phyloP scores from a whole-genome alignment of 495 filamentous ascomycete species.

The Neurospora sp. region DNA sequence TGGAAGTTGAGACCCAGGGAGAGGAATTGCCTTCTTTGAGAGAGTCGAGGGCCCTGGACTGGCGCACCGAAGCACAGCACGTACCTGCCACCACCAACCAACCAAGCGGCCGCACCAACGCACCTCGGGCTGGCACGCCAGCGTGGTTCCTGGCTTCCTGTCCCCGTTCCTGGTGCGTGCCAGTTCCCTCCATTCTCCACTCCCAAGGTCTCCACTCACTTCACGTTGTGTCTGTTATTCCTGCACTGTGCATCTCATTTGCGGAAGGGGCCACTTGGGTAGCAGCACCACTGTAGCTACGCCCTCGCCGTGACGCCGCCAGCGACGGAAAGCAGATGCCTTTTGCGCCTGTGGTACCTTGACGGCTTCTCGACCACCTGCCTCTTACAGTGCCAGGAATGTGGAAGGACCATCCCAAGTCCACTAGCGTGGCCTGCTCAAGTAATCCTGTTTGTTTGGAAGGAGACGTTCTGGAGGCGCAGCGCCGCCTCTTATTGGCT shows the following conservation, averaged over 20 bases:
- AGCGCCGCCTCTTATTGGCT: constrained; percentile 16
- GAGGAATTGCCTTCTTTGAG: constrained; percentile 2
- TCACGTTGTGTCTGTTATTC: constrained; percentile 2
- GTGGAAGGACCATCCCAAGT: constrained; percentile 5
- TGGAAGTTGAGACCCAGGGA: background rate
- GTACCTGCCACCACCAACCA: too few relatives aligned
- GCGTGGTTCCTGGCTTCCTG: too few relatives aligned
- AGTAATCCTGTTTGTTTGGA: constrained; percentile 8
- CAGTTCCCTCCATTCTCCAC: background rate
- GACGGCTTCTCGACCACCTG: background rate
- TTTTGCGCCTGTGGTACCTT: background rate
- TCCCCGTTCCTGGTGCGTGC: too few relatives aligned
- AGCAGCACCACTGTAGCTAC: constrained; percentile 11
- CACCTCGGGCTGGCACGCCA: too few relatives aligned
- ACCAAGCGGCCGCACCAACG: too few relatives aligned
- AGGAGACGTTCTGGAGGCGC: constrained; percentile 21
- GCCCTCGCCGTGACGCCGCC: background rate
- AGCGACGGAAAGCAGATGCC: background rate
- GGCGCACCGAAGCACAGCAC: too few relatives aligned
- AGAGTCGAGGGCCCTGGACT: constrained; percentile 14
- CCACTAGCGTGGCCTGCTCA: constrained; percentile 9
- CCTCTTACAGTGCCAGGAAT: background rate
- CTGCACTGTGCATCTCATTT: constrained; percentile 12
- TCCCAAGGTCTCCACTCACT: background rate
- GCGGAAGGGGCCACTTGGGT: constrained; percentile 21